Evolutionary conservation across 2,329 filamentous ascomycete genomes (phyloP).

Genomic region (Paramyrothecium sp.): DNA sequence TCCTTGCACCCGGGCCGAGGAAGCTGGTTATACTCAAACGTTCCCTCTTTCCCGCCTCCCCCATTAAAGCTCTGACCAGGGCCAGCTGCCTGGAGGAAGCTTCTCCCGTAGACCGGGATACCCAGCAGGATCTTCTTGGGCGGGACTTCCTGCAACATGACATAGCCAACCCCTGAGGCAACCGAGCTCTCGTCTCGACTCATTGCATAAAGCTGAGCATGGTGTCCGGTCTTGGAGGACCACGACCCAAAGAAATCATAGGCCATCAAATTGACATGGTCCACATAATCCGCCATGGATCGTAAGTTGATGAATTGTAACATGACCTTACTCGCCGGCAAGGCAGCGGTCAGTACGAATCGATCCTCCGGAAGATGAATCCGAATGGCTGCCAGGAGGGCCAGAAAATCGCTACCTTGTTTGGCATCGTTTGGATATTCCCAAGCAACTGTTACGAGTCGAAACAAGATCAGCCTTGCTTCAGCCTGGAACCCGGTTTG

Average conservation of each 20-base stretch:
- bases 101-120: slow-evolving; percentile 73
- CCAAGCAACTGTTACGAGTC: slow-evolving; percentile 65
- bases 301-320: slow-evolving; percentile 68
- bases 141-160: slow-evolving; percentile 65
- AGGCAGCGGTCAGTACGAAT: slow-evolving; percentile 69
- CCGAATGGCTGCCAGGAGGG: slow-evolving; percentile 65
- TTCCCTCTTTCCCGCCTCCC: slow-evolving; percentile 61
- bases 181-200: slow-evolving; percentile 61
- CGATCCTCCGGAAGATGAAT: slow-evolving; percentile 64
- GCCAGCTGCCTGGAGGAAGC: slow-evolving; percentile 65
- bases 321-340: slow-evolving; percentile 66
- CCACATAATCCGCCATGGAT: slow-evolving; percentile 62
- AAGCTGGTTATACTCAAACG: slow-evolving; percentile 72
- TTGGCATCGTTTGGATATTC: slow-evolving; percentile 67
- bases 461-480: background rate
- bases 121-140: slow-evolving; percentile 72
- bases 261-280: slow-evolving; percentile 75
- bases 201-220: slow-evolving; percentile 70
- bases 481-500: background rate
- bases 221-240: slow-evolving; percentile 67
- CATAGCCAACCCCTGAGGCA: slow-evolving; percentile 64
- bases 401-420: slow-evolving; percentile 69
- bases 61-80: slow-evolving; percentile 62
- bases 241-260: slow-evolving; percentile 78
- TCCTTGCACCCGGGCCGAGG: slow-evolving; percentile 63